Percentiles rank a stretch among this genome's conserved stretches.
Conservation (phyloP, 1,284 basidiomycete genomes). For the Golubevia pallescens region DNA sequence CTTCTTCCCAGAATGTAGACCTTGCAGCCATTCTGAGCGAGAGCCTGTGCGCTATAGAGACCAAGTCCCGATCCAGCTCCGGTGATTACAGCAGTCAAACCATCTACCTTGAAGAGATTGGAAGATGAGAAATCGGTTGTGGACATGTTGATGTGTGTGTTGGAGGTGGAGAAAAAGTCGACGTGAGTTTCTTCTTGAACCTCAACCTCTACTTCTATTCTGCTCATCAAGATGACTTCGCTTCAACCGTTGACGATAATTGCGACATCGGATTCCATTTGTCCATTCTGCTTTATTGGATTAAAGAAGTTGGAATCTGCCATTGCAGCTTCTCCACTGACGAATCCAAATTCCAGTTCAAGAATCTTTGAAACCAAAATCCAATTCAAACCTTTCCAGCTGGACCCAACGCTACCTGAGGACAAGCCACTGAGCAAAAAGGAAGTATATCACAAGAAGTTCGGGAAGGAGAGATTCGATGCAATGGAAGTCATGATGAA, state of each 20-base stretch:
- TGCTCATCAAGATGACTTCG: no score
- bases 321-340: neutral
- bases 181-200: no score
- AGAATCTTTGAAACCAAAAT: neutral
- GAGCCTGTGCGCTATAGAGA: conserved; percentile 28
- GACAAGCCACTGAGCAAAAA: conserved; percentile 6
- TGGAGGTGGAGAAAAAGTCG: no score
- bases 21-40: conserved; percentile 29
- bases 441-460: conserved; percentile 4
- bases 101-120: conserved; percentile 20
- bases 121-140: conserved; percentile 9
- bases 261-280: conserved; percentile 7
- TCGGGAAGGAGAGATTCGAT: conserved; percentile 2
- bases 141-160: no score
- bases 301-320: conserved; percentile 9
- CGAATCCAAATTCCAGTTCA: neutral
- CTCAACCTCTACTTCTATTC: no score
- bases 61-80: conserved; percentile 30
- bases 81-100: conserved; percentile 22
- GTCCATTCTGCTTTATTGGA: conserved; percentile 14
- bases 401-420: conserved; percentile 8
- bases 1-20: conserved; percentile 37
- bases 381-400: conserved; percentile 9
- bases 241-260: conserved; percentile 1
- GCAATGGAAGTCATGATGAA: conserved; percentile 7